phyloP scores from a whole-genome alignment of 495 filamentous ascomycete species.

The Penicillium cataractarum region DNA sequence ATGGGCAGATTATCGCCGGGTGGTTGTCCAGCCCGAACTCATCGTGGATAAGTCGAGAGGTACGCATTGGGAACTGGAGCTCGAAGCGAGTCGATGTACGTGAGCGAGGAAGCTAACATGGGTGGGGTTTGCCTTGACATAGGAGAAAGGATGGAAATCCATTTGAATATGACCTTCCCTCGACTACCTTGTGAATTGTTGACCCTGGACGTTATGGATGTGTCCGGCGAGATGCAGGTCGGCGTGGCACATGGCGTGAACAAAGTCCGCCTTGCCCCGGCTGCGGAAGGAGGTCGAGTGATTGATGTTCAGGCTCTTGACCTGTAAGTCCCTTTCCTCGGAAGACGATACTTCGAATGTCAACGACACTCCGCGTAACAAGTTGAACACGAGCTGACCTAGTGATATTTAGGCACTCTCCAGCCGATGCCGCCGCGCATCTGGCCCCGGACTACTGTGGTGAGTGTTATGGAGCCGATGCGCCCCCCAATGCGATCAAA shows the following conservation, averaged over 20 bases:
- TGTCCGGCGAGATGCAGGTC: slow-evolving; percentile 92
- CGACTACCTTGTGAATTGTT: slow-evolving; percentile 91
- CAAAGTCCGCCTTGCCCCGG: slow-evolving; percentile 78
- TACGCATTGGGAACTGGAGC: slow-evolving; percentile 36
- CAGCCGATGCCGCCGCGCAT: slow-evolving; percentile 72
- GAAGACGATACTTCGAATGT: not conserved
- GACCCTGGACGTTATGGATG: slow-evolving; percentile 98
- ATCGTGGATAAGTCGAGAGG: slow-evolving; percentile 96
- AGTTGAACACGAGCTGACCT: slow-evolving; percentile 5
- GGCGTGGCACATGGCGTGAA: slow-evolving; percentile 90
- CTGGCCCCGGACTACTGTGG: slow-evolving; percentile 93
- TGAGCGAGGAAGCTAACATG: not conserved
- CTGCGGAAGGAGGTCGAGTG: slow-evolving; percentile 73
- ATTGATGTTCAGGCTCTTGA: slow-evolving; percentile 74
- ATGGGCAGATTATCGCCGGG: slow-evolving; percentile 88
- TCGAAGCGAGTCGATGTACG: not conserved
- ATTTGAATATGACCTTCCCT: slow-evolving; percentile 96
- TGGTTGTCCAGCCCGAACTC: slow-evolving; percentile 87
- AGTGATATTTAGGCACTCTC: slow-evolving; percentile 54
- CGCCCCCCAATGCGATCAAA: slow-evolving; percentile 71
- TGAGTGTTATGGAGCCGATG: slow-evolving; percentile 81
- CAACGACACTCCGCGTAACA: not conserved
- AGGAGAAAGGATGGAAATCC: slow-evolving; percentile 98
- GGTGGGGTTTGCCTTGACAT: slow-evolving; percentile 8
- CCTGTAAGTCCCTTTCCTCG: slow-evolving; percentile 57